Evolutionary conservation across 2,329 filamentous ascomycete species (phyloP).

Genomic region (Colletotrichum euphorbiae): DNA sequence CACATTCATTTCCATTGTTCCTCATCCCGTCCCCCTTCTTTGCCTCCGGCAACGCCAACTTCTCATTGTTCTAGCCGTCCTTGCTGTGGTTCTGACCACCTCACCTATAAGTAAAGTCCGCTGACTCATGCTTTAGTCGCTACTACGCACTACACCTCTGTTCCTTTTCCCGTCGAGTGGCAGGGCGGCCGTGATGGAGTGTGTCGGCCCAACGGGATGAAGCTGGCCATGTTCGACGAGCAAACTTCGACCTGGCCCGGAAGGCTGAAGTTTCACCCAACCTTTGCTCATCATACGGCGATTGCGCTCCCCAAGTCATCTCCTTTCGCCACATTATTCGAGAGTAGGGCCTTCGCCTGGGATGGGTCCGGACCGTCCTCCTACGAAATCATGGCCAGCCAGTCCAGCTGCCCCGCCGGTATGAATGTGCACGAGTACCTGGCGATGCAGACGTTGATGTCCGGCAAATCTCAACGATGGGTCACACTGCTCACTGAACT

Average conservation of each 20-base stretch:
- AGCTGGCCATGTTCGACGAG: constrained; percentile 61
- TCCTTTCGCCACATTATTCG: constrained; percentile 48
- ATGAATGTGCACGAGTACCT: constrained; percentile 64
- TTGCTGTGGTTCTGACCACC: background rate
- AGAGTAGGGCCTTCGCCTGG: constrained; percentile 44
- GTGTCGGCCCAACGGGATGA: constrained; percentile 58
- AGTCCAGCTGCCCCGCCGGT: constrained; percentile 58
- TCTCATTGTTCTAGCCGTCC: background rate
- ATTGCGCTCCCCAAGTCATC: constrained; percentile 52
- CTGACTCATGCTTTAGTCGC: constrained; percentile 41
- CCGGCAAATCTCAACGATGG: constrained; percentile 62
- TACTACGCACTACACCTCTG: constrained; percentile 44
- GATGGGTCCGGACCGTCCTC: constrained; percentile 60
- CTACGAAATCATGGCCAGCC: constrained; percentile 64
- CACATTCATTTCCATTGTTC: too few species aligned
- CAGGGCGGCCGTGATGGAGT: constrained; percentile 47
- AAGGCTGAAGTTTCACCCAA: constrained; percentile 46
- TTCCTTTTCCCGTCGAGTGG: constrained; percentile 47
- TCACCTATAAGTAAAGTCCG: background rate
- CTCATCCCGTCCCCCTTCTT: too few species aligned
- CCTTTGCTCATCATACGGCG: constrained; percentile 58
- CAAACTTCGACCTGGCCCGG: constrained; percentile 52
- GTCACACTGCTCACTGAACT: constrained; percentile 61
- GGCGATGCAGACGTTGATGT: constrained; percentile 61
- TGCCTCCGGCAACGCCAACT: background rate